phyloP scores from a whole-genome alignment of 441 rosid genomes.

The Arabidopsis hybrid region DNA sequence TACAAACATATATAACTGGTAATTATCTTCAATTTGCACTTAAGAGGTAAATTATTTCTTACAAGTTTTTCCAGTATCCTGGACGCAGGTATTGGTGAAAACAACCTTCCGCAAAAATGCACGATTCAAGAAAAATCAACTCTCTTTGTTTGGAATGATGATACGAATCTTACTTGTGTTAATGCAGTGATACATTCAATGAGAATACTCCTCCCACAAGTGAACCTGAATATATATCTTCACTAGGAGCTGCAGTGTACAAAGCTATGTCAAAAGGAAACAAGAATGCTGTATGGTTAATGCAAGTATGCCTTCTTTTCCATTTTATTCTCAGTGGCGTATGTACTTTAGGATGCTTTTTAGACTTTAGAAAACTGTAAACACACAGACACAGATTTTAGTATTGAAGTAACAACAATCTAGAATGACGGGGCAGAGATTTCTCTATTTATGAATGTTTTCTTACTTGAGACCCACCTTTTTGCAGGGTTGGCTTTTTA shows the following conservation, averaged over 20 bases:
- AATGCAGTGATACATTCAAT: conserved; percentile 92
- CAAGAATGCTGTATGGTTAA: conserved; percentile 94
- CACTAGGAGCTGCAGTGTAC: conserved; percentile 90
- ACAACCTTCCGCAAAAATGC: not conserved
- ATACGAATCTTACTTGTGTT: conserved; percentile 18
- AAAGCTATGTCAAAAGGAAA: conserved; percentile 95
- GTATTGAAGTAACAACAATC: not conserved
- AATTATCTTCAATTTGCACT: conserved; percentile 41
- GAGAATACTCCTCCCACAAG: conserved; percentile 93
- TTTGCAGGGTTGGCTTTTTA: conserved; percentile 98
- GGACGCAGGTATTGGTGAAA: not conserved
- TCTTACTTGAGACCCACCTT: conserved; percentile 31
- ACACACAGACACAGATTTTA: not conserved
- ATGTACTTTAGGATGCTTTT: not conserved
- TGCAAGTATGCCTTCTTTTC: conserved; percentile 73
- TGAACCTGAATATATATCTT: conserved; percentile 78
- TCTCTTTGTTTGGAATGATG: not conserved
- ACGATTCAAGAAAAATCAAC: not conserved
- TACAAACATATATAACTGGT: conserved; percentile 98
- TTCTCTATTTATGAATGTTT: not conserved
- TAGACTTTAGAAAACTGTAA: not conserved
- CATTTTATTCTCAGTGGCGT: conserved; percentile 25
- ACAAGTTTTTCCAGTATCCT: not conserved
- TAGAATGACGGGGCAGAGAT: not conserved
- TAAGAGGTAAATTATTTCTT: not conserved